Base-by-base conservation (phyloP, 1,284 basidiomycete genomes). In the Taiwanofungus camphoratus region DNA sequence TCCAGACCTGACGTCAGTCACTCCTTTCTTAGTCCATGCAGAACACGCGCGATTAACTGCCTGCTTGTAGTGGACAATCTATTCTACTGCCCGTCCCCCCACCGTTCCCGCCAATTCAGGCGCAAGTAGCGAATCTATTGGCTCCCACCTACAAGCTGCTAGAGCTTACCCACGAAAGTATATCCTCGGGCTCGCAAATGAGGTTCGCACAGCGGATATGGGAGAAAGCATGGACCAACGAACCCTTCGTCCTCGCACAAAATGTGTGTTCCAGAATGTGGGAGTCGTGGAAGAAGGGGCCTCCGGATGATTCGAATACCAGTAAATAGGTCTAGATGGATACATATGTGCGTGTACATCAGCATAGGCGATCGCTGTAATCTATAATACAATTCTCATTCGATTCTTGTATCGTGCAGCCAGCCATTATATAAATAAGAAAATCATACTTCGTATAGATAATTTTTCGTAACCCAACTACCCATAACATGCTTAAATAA, bases 211-310 rank as follows among this genome's bases (percentile, higher is more conserved):
- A 43, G 16, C 54, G 56, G 16, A 46, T 64, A 29, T 56, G 50
- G 52, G 61, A 61, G 44, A 64, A 62, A 41, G 56, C 61, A n/a
- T 36, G 44, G 37, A 57, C 55, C 3, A 49, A 53, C 30, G 57
- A 63, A 42, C 63, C 64, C 9, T 54, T 54, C 45, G 49, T 49
- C 26, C 56, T 66, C 9, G 60, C 57, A 32, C 51, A 55, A 22
- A 57, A 58, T 16, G 59, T 57, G 2, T 52, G 54, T 40, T 43
- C 44, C 36, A 49, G 56, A 41, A 55, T 62, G 43, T 62, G 58
- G 60, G 55, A 57, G 36, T 53, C 52, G 34, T 53, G 54, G 47
- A 50, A 49, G 36, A 52, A 57, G 21, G 45, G 41, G 15, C 50
- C 49, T 24, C 50, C 53, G 11, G 54, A 57, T 18, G 53, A 58